Percentiles rank a stretch among this genome's conserved stretches.
Conservation (phyloP, 805 yeast genomes). For the Saccharomycopsis schoenii region DNA sequence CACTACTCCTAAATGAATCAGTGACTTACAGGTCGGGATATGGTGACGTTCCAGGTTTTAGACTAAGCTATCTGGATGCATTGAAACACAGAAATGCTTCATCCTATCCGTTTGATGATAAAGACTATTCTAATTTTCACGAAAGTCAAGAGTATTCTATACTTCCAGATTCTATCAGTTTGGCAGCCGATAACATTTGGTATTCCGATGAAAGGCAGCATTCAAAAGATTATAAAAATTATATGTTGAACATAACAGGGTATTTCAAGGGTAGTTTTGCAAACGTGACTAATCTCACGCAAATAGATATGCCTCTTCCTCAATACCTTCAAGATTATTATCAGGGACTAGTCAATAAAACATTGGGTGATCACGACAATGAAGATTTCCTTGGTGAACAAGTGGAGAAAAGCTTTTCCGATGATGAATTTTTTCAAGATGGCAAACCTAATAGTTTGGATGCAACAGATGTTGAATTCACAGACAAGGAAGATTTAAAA, state of each 20-base stretch:
- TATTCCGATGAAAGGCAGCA: neutral
- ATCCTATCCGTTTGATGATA: conserved; percentile 48
- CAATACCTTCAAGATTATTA: conserved; percentile 22
- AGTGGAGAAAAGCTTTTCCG: conserved; percentile 22
- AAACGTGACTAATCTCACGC: conserved; percentile 15
- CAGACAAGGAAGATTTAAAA: conserved; percentile 7
- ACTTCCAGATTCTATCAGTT: conserved; percentile 48
- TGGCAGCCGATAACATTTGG: conserved; percentile 47
- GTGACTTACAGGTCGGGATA: conserved; percentile 41
- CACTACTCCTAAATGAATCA: conserved; percentile 28
- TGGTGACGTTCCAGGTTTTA: conserved; percentile 67
- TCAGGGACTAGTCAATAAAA: conserved; percentile 3
- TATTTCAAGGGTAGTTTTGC: conserved; percentile 34
- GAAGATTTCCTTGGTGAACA: conserved; percentile 6
- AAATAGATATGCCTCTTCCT: conserved; percentile 28
- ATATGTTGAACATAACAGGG: conserved; percentile 40
- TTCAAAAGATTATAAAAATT: conserved; percentile 14
- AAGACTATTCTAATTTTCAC: conserved; percentile 33
- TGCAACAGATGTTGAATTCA: conserved; percentile 19
- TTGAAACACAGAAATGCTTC: conserved; percentile 34
- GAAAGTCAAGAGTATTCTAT: conserved; percentile 46
- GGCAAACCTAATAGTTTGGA: conserved; percentile 7
- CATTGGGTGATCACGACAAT: neutral
- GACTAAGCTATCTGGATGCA: conserved; percentile 53
- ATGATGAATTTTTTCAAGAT: conserved; percentile 19